Evolutionary conservation across 352 stramenopile species (phyloP).

Genomic region (Pythium graminicola): DNA sequence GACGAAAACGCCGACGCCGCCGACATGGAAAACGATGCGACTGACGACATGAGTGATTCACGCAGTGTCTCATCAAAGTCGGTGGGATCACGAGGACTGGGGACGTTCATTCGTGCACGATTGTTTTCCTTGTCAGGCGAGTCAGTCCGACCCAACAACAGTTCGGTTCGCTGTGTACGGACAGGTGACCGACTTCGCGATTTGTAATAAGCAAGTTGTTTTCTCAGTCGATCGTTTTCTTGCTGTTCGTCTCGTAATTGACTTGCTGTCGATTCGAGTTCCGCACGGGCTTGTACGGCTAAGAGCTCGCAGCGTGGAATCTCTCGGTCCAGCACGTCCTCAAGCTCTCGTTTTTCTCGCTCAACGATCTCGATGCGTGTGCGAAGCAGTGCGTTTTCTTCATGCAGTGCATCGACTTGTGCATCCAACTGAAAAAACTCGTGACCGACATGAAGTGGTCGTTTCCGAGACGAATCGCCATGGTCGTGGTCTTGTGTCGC

Average conservation of each 20-base stretch:
- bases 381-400: constrained; percentile 32
- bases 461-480: background rate
- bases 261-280: constrained; percentile 14
- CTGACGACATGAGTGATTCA: constrained; percentile 17
- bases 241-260: constrained; percentile 22
- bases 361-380: constrained; percentile 17
- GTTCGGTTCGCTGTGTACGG: background rate
- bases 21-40: constrained; percentile 14
- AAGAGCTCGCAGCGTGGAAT: constrained; percentile 19
- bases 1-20: constrained; percentile 16
- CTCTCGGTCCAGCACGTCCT: constrained; percentile 10
- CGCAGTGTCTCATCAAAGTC: background rate
- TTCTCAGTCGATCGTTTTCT: constrained; percentile 18
- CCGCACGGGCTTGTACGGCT: constrained; percentile 13
- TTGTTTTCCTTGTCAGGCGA: constrained; percentile 18
- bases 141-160: background rate
- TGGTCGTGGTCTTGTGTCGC: background rate
- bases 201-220: constrained; percentile 18
- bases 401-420: constrained; percentile 34
- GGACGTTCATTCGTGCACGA: background rate
- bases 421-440: constrained; percentile 50
- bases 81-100: background rate
- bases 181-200: constrained; percentile 11
- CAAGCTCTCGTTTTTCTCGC: constrained; percentile 10
- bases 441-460: too few relatives aligned